Evolutionary conservation across 768 basidiomycete genomes (phyloP).

Genomic region (Termitomyces sp.): DNA sequence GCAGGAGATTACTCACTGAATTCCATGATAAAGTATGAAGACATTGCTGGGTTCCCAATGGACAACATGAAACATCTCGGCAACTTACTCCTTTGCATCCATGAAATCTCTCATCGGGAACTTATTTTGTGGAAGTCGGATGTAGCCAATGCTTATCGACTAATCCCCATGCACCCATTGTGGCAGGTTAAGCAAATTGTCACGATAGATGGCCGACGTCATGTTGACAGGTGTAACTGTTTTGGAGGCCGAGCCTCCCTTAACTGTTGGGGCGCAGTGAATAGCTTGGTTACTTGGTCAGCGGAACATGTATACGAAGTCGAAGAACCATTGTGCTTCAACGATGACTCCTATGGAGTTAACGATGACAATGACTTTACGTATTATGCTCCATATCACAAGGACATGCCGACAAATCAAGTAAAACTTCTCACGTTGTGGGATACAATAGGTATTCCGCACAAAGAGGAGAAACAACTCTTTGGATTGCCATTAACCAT

Average conservation of each 20-base stretch:
- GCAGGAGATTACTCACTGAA: no score
- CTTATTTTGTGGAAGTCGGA: conserved; percentile 6
- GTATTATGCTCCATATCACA: neutral
- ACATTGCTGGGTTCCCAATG: no score
- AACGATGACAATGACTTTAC: neutral
- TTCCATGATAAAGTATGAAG: no score
- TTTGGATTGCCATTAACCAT: conserved; percentile 17
- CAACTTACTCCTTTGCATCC: no score
- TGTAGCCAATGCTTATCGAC: conserved; percentile 27
- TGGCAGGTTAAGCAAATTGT: conserved; percentile 27
- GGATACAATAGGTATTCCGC: conserved; percentile 16
- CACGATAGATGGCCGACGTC: conserved; percentile 19
- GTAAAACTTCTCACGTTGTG: conserved; percentile 27
- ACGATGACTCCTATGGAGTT: conserved; percentile 23
- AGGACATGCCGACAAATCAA: conserved; percentile 23
- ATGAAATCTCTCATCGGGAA: no score
- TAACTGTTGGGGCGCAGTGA: no score
- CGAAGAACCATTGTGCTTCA: conserved; percentile 17
- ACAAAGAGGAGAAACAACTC: neutral
- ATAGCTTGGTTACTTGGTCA: conserved; percentile 26
- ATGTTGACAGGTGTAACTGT: conserved; percentile 25
- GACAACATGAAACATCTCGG: no score
- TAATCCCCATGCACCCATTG: neutral
- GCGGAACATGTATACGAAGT: conserved; percentile 16
- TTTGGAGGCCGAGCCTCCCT: conserved; percentile 24